Evolutionary conservation across 345 rosid genomes (phyloP), one percentile per base, ranked within the genome.

Genomic region (Lumnitzera racemosa): DNA sequence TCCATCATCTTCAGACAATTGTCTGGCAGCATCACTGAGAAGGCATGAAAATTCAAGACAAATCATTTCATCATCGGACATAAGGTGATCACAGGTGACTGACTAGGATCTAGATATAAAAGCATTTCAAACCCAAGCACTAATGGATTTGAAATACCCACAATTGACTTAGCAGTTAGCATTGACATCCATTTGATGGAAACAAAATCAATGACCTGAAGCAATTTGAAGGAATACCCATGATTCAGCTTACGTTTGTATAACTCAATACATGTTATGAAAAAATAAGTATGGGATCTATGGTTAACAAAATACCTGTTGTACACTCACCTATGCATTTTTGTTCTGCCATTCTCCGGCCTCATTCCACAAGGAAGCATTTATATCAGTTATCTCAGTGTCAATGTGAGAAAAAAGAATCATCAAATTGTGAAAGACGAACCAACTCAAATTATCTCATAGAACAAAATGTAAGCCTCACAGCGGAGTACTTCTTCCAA

Each of bases 391-490:
- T 73, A 57, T 68, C 61, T 58, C 60, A 64, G 72, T 53, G 55
- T 27, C 48, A 20, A 8, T 46, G 43, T 53, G 61, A 47, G 53
- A 15, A 66, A 56, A 57, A 56, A 65, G 62, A 5, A 61, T 67
- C 9, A 67, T 47, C 9, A 13, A 60, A 56, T 47, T 46, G 12
- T 23, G n/a, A 63, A 55, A 61, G 51, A 12, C 5, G 53, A 25
- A 68, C 49, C 15, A 47, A 57, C 61, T 79, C 78, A 74, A 58
- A 74, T 60, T 67, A 65, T 72, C 70, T 90, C 89, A 10, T 94
- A 94, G 77, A 94, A 94, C 67, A 94, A 80, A 64, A 95, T 81
- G 74, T 95, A 94, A 9, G 99, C 99, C 74, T 94, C 96, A 0
- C 85, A 63, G 4, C 78, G 71, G 62, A 95, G 81, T 73, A 95